A percentile compares a stretch with the other conserved stretches of the same genome.
phyloP scores from a whole-genome alignment of 441 rosid species.

The Bruguiera hainesii region DNA sequence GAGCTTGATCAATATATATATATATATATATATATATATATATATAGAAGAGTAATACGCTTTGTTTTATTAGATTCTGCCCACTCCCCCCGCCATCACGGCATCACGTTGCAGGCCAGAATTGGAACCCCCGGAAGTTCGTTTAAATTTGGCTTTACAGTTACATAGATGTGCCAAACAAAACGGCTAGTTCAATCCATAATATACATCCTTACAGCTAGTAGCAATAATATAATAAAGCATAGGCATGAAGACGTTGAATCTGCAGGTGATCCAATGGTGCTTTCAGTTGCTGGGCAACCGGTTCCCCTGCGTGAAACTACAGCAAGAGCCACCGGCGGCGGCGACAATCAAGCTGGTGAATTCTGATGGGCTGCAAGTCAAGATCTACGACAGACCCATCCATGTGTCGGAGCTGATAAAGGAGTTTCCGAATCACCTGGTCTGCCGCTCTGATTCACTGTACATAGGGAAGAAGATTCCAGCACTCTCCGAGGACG shows the following conservation, averaged over 20 bases:
- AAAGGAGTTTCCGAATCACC: constrained; percentile 65
- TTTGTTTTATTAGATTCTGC: too few species aligned
- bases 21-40: too few species aligned
- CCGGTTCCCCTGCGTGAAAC: constrained; percentile 40
- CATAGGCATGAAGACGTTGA: constrained; percentile 36
- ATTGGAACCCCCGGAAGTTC: too few species aligned
- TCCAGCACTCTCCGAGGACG: constrained; percentile 58
- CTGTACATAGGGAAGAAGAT: constrained; percentile 84
- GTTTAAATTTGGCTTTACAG: too few species aligned
- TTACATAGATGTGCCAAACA: too few species aligned
- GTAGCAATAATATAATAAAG: too few species aligned
- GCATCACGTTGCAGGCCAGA: too few species aligned
- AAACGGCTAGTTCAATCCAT: too few species aligned
- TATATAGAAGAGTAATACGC: too few species aligned
- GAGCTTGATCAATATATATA: too few species aligned
- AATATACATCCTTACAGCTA: too few species aligned
- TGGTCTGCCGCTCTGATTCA: constrained; percentile 66
- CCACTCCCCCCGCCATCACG: too few species aligned
- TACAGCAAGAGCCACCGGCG: constrained; percentile 20
- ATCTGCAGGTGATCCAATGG: constrained; percentile 36
- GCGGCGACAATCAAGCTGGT: constrained; percentile 47
- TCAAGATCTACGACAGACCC: constrained; percentile 57
- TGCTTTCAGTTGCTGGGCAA: constrained; percentile 42
- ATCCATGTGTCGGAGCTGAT: constrained; percentile 53
- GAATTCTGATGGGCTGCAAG: constrained; percentile 53